A percentile compares a stretch with the other conserved stretches of the same genome.
Evolutionary conservation across 305 asterid species (phyloP).

Genomic region (Rubia balearica): DNA sequence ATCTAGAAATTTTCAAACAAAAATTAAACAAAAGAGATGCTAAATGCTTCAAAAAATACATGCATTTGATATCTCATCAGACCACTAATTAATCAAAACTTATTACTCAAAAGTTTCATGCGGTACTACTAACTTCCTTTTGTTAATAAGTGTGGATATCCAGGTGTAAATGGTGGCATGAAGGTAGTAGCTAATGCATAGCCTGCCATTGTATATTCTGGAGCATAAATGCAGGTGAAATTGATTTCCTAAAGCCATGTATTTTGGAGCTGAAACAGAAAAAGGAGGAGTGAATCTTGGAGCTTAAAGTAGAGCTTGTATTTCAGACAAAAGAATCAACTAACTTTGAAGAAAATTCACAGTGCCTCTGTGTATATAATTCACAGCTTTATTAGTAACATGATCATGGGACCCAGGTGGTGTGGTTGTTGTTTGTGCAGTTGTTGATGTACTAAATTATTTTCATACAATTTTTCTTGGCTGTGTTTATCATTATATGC

Average conservation of each 20-base stretch:
- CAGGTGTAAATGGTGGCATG: slow-evolving; percentile 50
- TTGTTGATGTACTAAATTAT: slow-evolving; percentile 28
- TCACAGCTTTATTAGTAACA: slow-evolving; percentile 32
- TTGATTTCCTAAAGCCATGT: slow-evolving; percentile 58
- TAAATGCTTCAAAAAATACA: no score
- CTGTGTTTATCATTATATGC: slow-evolving; percentile 23
- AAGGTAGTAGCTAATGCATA: slow-evolving; percentile 52
- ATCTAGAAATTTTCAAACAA: no score
- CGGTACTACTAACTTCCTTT: no score
- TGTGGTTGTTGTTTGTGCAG: slow-evolving; percentile 29
- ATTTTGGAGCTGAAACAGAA: slow-evolving; percentile 60
- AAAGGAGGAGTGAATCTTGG: slow-evolving; percentile 51
- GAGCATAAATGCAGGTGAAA: slow-evolving; percentile 53
- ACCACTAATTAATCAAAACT: no score
- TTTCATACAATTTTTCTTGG: slow-evolving; percentile 31
- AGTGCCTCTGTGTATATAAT: slow-evolving; percentile 24
- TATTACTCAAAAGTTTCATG: no score
- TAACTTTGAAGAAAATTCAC: slow-evolving; percentile 34
- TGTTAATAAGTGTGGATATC: slow-evolving; percentile 30
- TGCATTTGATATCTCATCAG: no score
- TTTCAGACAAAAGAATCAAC: slow-evolving; percentile 31
- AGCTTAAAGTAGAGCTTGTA: slow-evolving; percentile 40
- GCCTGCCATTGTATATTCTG: slow-evolving; percentile 51
- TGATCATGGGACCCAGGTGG: slow-evolving; percentile 38
- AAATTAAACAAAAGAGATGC: no score